These are phyloP conservation scores for Symbiodinium pilosum DNA, from an alignment of 73 alveolate species.

Conservation along the genomic window DNA sequence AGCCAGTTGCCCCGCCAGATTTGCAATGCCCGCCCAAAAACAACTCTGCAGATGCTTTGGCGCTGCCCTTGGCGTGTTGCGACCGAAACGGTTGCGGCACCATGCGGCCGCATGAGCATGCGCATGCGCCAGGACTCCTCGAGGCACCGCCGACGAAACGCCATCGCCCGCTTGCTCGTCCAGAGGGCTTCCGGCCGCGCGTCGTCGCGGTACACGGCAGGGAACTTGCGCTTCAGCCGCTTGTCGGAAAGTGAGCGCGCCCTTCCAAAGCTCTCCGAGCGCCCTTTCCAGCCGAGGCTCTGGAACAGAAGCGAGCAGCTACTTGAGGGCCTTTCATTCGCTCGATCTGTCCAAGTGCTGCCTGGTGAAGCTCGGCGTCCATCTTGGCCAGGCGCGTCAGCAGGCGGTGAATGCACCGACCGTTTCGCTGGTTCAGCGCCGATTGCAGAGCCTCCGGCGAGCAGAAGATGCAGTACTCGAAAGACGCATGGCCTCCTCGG, in stretches of 20 bases:
- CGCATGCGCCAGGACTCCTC: slow-evolving; percentile 23
- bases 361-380: not conserved
- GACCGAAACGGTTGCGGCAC: not conserved
- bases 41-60: not conserved
- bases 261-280: not conserved
- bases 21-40: not conserved
- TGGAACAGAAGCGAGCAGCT: not conserved
- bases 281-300: not conserved
- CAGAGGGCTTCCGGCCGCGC: not conserved
- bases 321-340: not conserved
- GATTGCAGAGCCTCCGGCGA: not conserved
- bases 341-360: too few species aligned
- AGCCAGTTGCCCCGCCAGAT: not conserved
- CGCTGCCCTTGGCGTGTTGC: not conserved
- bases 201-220: not conserved
- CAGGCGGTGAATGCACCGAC: not conserved
- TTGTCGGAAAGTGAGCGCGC: not conserved
- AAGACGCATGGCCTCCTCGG: not conserved
- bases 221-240: not conserved
- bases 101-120: slow-evolving; percentile 40
- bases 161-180: not conserved
- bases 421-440: not conserved
- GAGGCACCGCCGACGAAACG: not conserved
- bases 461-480: not conserved
- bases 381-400: not conserved